Evolutionary conservation across 2,329 filamentous ascomycete species (phyloP), one percentile per base, ranked within the genome.

Genomic region (Pseudogymnoascus sp.): DNA sequence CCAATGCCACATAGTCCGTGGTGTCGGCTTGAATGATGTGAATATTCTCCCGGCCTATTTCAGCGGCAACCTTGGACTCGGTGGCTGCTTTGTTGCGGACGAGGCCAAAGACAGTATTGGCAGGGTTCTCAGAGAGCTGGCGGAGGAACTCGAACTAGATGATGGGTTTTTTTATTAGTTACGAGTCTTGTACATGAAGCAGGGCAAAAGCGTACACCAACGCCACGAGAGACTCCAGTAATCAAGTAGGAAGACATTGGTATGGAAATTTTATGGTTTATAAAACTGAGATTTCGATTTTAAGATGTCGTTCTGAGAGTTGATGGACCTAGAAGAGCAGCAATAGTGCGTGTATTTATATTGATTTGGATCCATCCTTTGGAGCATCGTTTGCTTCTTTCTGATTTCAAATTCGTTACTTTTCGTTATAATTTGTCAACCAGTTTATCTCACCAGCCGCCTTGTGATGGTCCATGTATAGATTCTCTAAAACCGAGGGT

Each of bases 81-180:
- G 78, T 77, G 0, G 71, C 71, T 1, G 70, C 65, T 67, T 81
- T 83, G 72, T 83, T 68, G 37, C 81, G 79, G 28, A 80, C 80
- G 0, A 82, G 70, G 4, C 79, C 80, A 56, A 82, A 70, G 59
- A 82, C 75, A 0, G 71, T 70, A 65, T 81, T 81, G 16, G 69
- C 64, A 7, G 76, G 71, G 65, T 81, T 71, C 21, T 70, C 68
- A 0, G 82, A 81, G 10, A 82, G 65, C 37, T 80, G 73, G 28
- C 71, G 72, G 46, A 84, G 62, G 67, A 84, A 79, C 64, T 77
- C 81, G 61, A 76, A 82, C 81, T 83, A 63, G 31, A 63, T 65
- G 61, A 60, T 61, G 34, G 53, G 18, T 50, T 64, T 12, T 40
- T 46, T 23, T 65, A 64, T 66, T 62, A 64, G 62, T 64, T 50